Conservation (phyloP, 2,329 filamentous ascomycete genomes). For the Ophiostoma populinum region DNA sequence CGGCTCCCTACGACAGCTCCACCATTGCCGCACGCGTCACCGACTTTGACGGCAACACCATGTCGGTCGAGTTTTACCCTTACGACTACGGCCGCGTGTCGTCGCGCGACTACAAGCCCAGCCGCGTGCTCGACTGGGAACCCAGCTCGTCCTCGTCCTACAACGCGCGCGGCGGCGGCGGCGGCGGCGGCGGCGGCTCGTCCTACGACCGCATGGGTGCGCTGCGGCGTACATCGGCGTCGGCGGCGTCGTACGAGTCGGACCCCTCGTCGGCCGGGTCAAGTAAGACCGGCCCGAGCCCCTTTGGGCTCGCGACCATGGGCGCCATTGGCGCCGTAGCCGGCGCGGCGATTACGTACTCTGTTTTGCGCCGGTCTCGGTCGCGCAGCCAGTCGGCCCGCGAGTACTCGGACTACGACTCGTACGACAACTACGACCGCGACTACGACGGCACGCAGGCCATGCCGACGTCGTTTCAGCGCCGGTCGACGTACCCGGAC, state of each 20-base stretch:
- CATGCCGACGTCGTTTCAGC: constrained; percentile 20
- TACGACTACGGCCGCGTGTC: constrained; percentile 19
- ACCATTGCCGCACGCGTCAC: constrained; percentile 35
- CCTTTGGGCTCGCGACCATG: constrained; percentile 29
- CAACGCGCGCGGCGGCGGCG: no score
- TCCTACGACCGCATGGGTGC: constrained; percentile 4
- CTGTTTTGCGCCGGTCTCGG: constrained; percentile 39
- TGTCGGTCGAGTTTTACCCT: constrained; percentile 52
- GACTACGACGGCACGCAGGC: constrained; percentile 13
- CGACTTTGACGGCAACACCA: constrained; percentile 70
- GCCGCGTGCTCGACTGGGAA: constrained; percentile 20
- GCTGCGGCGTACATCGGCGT: constrained; percentile 6
- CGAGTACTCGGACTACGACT: constrained; percentile 22
- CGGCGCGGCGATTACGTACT: constrained; percentile 58
- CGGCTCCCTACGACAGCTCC: constrained; percentile 15
- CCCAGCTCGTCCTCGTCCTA: background rate
- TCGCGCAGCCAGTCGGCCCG: constrained; percentile 17
- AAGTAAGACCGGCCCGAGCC: constrained; percentile 36
- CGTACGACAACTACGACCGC: background rate
- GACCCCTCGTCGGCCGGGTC: constrained; percentile 14
- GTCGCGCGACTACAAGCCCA: constrained; percentile 22
- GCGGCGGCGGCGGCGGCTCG: background rate
- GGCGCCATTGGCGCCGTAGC: constrained; percentile 30
- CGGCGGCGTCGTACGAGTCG: constrained; percentile 9
- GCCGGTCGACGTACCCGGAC: constrained; percentile 18